Percentiles rank a stretch among this genome's conserved stretches.
Conservation (phyloP, 768 basidiomycete species). For the Rhizopogon vulgaris region DNA sequence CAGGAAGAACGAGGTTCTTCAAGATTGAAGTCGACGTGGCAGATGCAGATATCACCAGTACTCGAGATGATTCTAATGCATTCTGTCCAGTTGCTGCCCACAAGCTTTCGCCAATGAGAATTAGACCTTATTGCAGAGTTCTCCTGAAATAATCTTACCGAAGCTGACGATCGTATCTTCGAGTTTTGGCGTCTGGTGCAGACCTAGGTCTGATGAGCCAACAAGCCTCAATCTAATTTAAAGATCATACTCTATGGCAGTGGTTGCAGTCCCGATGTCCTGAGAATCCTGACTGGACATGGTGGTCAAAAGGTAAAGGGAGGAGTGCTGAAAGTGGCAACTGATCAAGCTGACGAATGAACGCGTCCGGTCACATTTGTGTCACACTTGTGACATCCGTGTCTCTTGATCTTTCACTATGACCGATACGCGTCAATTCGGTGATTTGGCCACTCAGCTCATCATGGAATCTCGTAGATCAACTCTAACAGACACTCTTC, state of each 20-base stretch:
- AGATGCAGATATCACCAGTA: conserved; percentile 75
- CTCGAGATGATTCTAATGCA: conserved; percentile 77
- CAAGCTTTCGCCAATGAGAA: conserved; percentile 42
- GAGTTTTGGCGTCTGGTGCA: conserved; percentile 80
- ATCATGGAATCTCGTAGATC: conserved; percentile 84
- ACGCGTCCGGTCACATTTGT: conserved; percentile 6
- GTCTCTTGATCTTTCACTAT: conserved; percentile 15
- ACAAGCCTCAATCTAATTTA: not conserved
- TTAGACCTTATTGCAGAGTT: not conserved
- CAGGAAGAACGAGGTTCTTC: conserved; percentile 96
- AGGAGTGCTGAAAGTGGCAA: not conserved
- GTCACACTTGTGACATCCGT: conserved; percentile 6
- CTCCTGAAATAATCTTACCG: conserved; percentile 42
- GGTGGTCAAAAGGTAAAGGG: conserved; percentile 9
- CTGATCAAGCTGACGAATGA: conserved; percentile 3
- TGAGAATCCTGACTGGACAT: conserved; percentile 35
- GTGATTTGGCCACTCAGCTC: conserved; percentile 85
- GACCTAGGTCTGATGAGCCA: conserved; percentile 29
- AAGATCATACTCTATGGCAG: conserved; percentile 30
- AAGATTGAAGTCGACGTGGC: conserved; percentile 86
- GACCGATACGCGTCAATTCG: conserved; percentile 59
- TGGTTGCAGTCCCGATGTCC: conserved; percentile 41
- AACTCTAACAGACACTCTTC: conserved; percentile 71
- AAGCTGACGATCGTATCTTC: conserved; percentile 93
- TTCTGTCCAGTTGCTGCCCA: conserved; percentile 93